phyloP scores from a whole-genome alignment of 495 filamentous ascomycete genomes.

The Stereocaulon alpinum region DNA sequence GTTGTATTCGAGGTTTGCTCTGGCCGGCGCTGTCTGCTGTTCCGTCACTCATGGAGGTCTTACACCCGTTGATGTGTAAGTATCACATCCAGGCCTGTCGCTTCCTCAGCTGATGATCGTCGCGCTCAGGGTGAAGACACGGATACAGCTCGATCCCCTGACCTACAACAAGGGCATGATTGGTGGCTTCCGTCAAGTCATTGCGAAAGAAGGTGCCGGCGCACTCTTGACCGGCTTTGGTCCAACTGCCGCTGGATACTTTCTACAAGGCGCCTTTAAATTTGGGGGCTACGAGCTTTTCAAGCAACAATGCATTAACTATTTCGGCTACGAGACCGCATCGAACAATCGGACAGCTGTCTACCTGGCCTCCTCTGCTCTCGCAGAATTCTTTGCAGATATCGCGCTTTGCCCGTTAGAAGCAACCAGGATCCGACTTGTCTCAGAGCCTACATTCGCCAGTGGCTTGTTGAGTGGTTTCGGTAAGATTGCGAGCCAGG shows the following conservation, averaged over 20 bases:
- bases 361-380: slow-evolving; percentile 76
- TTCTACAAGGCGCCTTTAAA: slow-evolving; percentile 91
- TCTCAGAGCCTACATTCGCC: slow-evolving; percentile 81
- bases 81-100: slow-evolving; percentile 20
- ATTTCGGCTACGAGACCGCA: slow-evolving; percentile 68
- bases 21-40: slow-evolving; percentile 90
- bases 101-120: slow-evolving; percentile 19
- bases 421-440: slow-evolving; percentile 90
- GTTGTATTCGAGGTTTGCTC: slow-evolving; percentile 77
- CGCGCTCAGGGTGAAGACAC: slow-evolving; percentile 74
- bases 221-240: slow-evolving; percentile 82
- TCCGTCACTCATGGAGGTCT: slow-evolving; percentile 85
- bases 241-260: slow-evolving; percentile 83
- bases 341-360: slow-evolving; percentile 77
- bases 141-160: slow-evolving; percentile 83
- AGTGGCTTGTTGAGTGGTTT: slow-evolving; percentile 72
- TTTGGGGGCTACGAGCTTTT: slow-evolving; percentile 94
- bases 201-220: slow-evolving; percentile 75
- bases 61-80: slow-evolving; percentile 96
- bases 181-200: slow-evolving; percentile 76
- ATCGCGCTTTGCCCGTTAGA: slow-evolving; percentile 90
- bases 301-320: slow-evolving; percentile 86
- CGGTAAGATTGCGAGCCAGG: slow-evolving; percentile 71
- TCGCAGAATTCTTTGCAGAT: slow-evolving; percentile 87
- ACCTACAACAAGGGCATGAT: slow-evolving; percentile 87